Evolutionary conservation across 441 rosid genomes (phyloP), one percentile per base, ranked within the genome.

Genomic region (Omphalea diandra): DNA sequence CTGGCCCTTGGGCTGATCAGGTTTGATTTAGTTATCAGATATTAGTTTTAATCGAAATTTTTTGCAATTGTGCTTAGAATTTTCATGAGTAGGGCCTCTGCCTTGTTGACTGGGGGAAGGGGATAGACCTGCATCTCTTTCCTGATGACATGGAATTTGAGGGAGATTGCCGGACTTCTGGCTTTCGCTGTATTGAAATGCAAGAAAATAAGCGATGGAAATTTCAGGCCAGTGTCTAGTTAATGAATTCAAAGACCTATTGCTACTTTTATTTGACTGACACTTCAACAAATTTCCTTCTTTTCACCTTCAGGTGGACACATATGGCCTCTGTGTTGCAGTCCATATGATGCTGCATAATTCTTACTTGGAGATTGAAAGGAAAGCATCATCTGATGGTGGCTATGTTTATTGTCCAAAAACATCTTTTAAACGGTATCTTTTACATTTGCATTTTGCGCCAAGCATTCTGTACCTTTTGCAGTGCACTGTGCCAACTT

Each of bases 31-130:
- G 68, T 74, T 38, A 53, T 49, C 26, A 72, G 43, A 63, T 36
- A 57, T 61, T n/a, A 20, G 22, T 43, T 64, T 62, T 43, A 68
- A 1, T 71, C 62, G 27, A 36, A n/a, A 27, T 3, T 58, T 26
- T 64, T 73, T 49, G n/a, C n/a, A n/a, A n/a, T n/a, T n/a, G 62
- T 62, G 29, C 44, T 73, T 29, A 33, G 44, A 29, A 22, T 77
- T 69, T 41, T 29, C 26, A 75, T 24, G 7, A 66, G 77, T 80
- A 91, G 98, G 97, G 98, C 80, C 95, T 94, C 7, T 94, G 95
- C 83, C 93, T 94, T 67, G 92, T 94, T 52, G 98, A 94, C 73
- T 94, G 97, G 97, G 98, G 98, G 24, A 87, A 89, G 80, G 97
- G 92, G 58, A 91, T 94, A 81, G 97, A 94, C 81, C 76, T 90